Percentiles rank a stretch among this genome's conserved stretches.
phyloP scores from a whole-genome alignment of 768 basidiomycete genomes.

The Rhizopogon rudus region DNA sequence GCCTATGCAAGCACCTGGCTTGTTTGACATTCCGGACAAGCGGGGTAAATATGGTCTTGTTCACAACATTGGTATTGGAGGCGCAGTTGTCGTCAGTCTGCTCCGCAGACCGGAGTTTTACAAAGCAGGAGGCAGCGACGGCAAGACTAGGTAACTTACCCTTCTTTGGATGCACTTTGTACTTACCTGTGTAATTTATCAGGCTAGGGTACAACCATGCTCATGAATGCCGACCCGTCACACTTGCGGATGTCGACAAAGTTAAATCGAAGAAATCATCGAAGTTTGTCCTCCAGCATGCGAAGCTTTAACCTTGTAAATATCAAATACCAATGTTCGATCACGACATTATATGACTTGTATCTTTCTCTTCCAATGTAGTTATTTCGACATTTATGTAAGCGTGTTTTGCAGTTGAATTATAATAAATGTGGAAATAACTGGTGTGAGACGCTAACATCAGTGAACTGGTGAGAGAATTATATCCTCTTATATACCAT shows the following conservation, averaged over 20 bases:
- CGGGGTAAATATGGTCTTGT: conserved; percentile 78
- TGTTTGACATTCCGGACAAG: conserved; percentile 56
- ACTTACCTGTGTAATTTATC: not conserved
- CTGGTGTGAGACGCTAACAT: no score
- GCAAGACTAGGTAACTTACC: conserved; percentile 48
- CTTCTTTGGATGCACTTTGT: not conserved
- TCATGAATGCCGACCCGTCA: conserved; percentile 57
- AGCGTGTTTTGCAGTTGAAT: no score
- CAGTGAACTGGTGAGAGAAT: no score
- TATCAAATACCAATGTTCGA: not conserved
- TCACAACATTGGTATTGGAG: conserved; percentile 82
- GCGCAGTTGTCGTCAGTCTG: conserved; percentile 73
- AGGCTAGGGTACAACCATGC: conserved; percentile 84
- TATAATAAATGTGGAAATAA: no score
- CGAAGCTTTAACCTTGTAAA: conserved; percentile 31
- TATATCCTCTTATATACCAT: no score
- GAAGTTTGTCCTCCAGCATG: conserved; percentile 32
- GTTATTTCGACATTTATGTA: no score
- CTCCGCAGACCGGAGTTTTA: conserved; percentile 77
- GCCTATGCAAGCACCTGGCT: conserved; percentile 73
- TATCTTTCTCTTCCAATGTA: no score
- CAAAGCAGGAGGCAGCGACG: conserved; percentile 59
- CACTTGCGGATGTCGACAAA: conserved; percentile 62
- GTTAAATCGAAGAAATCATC: conserved; percentile 69
- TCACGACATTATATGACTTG: not conserved